Evolutionary conservation across 2,329 filamentous ascomycete species (phyloP), one percentile per base, ranked within the genome.

Genomic region (Epichloe festucae): DNA sequence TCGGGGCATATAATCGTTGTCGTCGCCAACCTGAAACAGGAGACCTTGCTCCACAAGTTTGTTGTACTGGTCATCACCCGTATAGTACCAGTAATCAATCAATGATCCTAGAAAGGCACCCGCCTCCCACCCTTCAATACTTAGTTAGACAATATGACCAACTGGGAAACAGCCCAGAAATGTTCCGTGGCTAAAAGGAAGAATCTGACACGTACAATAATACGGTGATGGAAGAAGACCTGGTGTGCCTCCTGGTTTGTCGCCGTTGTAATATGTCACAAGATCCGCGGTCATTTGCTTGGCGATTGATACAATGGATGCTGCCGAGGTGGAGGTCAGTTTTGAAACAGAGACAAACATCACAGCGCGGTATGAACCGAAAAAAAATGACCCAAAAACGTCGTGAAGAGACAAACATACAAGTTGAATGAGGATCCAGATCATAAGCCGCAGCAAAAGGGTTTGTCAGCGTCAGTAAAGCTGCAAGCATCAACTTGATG

Each of bases 21-120:
- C 75, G 2, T 79, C 75, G 50, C 87, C 87, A 50, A 84, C 80
- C 66, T 95, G 89, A 63, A 78, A 82, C 46, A 89, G 73, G 58
- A 95, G 74, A 12, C 78, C 89, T 56, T 86, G 73, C 38, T 74
- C 75, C 15, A 80, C 78, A 42, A 87, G 69, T 15, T 81, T 70
- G 63, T 89, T 89, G 69, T 86, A 93, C 36, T 76, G 74, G 4
- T 74, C 69, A 62, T 91, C 86, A 19, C 82, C 82, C 0, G 87
- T 91, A 63, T 88, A 87, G 63, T 83, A 86, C 86, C 87, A 94
- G 65, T 93, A 93, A 60, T 93, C 86, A 50, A 94, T 74, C 55
- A 93, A 70, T 2, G 84, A 73, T 21, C 78, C 79, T 67, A 82
- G 74, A 72, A 90, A 81, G 52, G 85, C 85, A 49, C 86, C 86